Percentiles rank a stretch among this genome's conserved stretches.
phyloP scores from a whole-genome alignment of 768 basidiomycete genomes.

The Boletus rubropictus region DNA sequence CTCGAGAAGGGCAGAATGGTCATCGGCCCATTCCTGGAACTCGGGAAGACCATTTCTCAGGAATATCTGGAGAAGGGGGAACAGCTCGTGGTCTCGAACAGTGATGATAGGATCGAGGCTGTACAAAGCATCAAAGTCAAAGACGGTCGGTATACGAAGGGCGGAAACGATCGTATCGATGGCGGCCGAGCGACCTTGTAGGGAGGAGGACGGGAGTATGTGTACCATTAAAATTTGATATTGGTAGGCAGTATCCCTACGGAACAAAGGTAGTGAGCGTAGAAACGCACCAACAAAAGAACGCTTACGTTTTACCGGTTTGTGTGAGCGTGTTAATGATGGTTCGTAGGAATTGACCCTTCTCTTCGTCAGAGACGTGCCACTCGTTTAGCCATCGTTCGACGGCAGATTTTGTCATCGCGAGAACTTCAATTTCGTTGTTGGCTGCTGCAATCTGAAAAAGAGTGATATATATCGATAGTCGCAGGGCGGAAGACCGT shows the following conservation, averaged over 20 bases:
- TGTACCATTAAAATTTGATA: conserved; percentile 59
- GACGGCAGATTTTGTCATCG: conserved; percentile 54
- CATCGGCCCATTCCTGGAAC: conserved; percentile 54
- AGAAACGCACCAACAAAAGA: not conserved
- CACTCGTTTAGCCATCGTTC: conserved; percentile 77
- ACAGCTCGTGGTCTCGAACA: conserved; percentile 64
- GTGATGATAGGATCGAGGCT: conserved; percentile 67
- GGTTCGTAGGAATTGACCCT: conserved; percentile 57
- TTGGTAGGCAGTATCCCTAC: conserved; percentile 56
- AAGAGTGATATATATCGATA: conserved; percentile 56
- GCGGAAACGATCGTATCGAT: conserved; percentile 57
- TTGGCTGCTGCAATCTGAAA: conserved; percentile 54
- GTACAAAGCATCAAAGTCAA: conserved; percentile 79
- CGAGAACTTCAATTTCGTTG: conserved; percentile 57
- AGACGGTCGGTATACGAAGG: conserved; percentile 57
- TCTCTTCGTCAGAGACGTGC: conserved; percentile 58
- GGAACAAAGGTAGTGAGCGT: not conserved
- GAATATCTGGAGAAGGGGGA: conserved; percentile 71
- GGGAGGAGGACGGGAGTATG: conserved; percentile 51
- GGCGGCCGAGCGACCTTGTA: conserved; percentile 48
- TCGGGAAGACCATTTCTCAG: conserved; percentile 57
- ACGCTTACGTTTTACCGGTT: conserved; percentile 54
- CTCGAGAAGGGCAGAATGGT: conserved; percentile 43
- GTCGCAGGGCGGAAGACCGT: conserved; percentile 57
- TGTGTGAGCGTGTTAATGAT: conserved; percentile 57